phyloP scores from a whole-genome alignment of 805 yeast species.

The Metschnikowia similis region DNA sequence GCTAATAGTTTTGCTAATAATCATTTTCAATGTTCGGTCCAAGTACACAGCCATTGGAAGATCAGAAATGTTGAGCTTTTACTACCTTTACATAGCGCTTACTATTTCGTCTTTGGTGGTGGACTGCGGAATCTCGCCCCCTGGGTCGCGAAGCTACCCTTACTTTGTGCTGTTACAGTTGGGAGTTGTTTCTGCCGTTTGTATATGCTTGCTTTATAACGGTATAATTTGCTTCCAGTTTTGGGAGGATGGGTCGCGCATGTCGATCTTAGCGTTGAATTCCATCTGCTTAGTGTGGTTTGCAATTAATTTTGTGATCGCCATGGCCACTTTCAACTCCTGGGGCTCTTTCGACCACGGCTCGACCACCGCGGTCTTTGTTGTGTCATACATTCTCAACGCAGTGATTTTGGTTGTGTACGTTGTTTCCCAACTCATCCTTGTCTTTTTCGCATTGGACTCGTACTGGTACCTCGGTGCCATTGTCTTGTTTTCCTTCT shows the following conservation, averaged over 20 bases:
- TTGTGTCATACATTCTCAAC: slow-evolving; percentile 67
- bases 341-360: slow-evolving; percentile 50
- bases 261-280: slow-evolving; percentile 57
- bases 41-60: slow-evolving; percentile 96
- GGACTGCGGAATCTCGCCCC: slow-evolving; percentile 91
- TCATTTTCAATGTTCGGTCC: slow-evolving; percentile 70
- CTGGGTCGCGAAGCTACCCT: slow-evolving; percentile 68
- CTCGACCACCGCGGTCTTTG: slow-evolving; percentile 65
- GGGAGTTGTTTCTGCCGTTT: slow-evolving; percentile 68
- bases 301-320: slow-evolving; percentile 58
- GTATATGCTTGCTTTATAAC: slow-evolving; percentile 63
- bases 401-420: slow-evolving; percentile 61
- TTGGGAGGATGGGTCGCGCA: slow-evolving; percentile 89
- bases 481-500: slow-evolving; percentile 61
- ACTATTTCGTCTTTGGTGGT: slow-evolving; percentile 68
- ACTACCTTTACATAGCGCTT: slow-evolving; percentile 54
- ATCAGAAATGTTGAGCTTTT: slow-evolving; percentile 74
- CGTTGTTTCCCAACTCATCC: slow-evolving; percentile 60
- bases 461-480: slow-evolving; percentile 91
- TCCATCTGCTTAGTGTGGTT: slow-evolving; percentile 54
- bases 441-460: slow-evolving; percentile 62
- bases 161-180: slow-evolving; percentile 81
- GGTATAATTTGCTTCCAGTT: slow-evolving; percentile 83
- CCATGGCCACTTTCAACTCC: slow-evolving; percentile 66
- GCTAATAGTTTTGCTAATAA: slow-evolving; percentile 58